A percentile compares a stretch with the other conserved stretches of the same genome.
Conservation (phyloP, 768 basidiomycete genomes). For the Tubosaeta sp. region DNA sequence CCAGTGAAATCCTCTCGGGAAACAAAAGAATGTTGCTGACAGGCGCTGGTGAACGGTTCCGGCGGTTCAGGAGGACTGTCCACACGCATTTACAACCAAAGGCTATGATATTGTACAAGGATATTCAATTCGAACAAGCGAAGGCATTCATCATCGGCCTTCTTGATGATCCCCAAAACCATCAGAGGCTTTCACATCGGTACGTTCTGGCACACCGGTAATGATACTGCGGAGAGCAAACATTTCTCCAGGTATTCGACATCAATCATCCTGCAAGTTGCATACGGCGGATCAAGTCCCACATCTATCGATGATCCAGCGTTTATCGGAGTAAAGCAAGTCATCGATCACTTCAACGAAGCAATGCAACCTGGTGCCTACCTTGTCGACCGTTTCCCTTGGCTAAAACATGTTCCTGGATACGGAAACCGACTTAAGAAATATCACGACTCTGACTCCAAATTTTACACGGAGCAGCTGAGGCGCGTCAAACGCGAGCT, state of each 20-base stretch:
- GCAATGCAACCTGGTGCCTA: constrained; percentile 31
- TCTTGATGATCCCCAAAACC: constrained; percentile 28
- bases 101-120: constrained; percentile 40
- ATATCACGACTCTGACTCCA: constrained; percentile 48
- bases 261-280: constrained; percentile 22
- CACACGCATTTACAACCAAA: constrained; percentile 53
- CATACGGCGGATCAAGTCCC: constrained; percentile 21
- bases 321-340: constrained; percentile 14
- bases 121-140: constrained; percentile 38
- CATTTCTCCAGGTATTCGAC: constrained; percentile 24
- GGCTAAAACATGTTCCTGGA: constrained; percentile 48
- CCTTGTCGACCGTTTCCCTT: constrained; percentile 34
- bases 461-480: constrained; percentile 48
- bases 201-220: too few relatives aligned
- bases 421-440: constrained; percentile 50
- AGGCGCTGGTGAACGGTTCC: constrained; percentile 48
- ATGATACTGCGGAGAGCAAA: too few relatives aligned
- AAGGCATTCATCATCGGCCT: constrained; percentile 24
- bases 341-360: constrained; percentile 24
- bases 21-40: constrained; percentile 50
- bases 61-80: constrained; percentile 50
- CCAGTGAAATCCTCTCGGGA: constrained; percentile 50
- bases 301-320: constrained; percentile 22
- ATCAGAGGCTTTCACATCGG: constrained; percentile 45
- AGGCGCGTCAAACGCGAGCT: constrained; percentile 41